Evolutionary conservation across 768 basidiomycete species (phyloP).

Genomic region (Hypholoma fasciculare): DNA sequence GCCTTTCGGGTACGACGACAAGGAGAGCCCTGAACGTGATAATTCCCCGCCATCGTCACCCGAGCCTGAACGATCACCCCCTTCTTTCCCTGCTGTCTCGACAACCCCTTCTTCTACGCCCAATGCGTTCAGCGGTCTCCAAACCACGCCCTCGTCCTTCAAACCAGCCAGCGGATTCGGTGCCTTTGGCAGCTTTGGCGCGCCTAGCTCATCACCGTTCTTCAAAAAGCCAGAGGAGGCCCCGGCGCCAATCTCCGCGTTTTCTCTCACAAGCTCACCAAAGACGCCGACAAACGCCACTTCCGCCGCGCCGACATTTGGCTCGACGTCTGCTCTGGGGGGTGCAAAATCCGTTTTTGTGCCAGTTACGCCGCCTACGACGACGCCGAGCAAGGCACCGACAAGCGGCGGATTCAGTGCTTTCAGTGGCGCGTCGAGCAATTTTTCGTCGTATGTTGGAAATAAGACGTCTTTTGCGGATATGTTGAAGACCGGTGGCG

Average conservation of each 20-base stretch:
- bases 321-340: constrained; percentile 35
- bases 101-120: constrained; percentile 13
- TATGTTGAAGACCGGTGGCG: constrained; percentile 44
- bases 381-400: constrained; percentile 27
- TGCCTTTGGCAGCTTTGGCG: constrained; percentile 43
- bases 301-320: constrained; percentile 34
- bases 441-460: constrained; percentile 43
- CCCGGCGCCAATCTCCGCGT: constrained; percentile 36
- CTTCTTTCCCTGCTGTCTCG: constrained; percentile 3
- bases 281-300: constrained; percentile 20
- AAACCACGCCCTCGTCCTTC: constrained; percentile 29
- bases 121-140: constrained; percentile 32
- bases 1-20: not conserved
- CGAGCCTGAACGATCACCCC: constrained; percentile 13
- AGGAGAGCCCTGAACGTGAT: not conserved
- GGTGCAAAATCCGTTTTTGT: constrained; percentile 33
- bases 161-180: constrained; percentile 44
- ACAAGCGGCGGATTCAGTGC: constrained; percentile 49
- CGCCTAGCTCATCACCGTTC: constrained; percentile 53
- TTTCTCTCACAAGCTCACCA: constrained; percentile 27
- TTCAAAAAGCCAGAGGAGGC: constrained; percentile 40
- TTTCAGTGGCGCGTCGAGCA: constrained; percentile 42
- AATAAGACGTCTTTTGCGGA: constrained; percentile 56
- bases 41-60: constrained; percentile 27
- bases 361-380: constrained; percentile 21